Evolutionary conservation across 1,284 basidiomycete genomes (phyloP), one percentile per base, ranked within the genome.

Genomic region (Gymnopus androsaceus): DNA sequence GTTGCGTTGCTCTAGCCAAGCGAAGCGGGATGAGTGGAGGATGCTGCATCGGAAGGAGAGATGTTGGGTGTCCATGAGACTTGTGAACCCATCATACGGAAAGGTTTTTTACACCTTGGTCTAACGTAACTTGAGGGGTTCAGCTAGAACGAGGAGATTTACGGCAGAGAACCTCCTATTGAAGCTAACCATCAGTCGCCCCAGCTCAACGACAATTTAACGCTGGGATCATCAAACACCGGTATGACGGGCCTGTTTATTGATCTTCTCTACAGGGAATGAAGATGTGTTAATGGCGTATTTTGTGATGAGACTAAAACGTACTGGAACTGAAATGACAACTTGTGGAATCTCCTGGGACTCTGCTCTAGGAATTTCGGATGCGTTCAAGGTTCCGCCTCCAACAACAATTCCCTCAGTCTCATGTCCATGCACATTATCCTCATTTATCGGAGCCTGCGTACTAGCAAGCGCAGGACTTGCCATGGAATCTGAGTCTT

Each of bases 191-290:
- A 17, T 50, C 42, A 57, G 21, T 57, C 56, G 4, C 51, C 56
- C 56, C 56, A 57, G 27, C 56, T 57, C 4, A 57, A 25, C 17
- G 56, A 57, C 17, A 57, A 23, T 37, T 57, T 44, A 17, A 53
- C 44, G 42, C 50, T 47, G 12, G 50, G 34, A 30, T 53, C 44
- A 15, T 53, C 51, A 15, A 53, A 44, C 3, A 23, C 23, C 6
- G 48, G 48, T 28, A 50, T 25, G 15, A 21, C 12, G 8, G 48
- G 36, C 38, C 17, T 51, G n/a, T 6, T 21, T 9, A 36, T n/a
- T n/a, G n/a, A n/a, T n/a, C n/a, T n/a, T n/a, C n/a, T n/a, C 8
- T 9, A 45, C 11, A 17, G 17, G 15, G 19, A 19, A 42, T n/a
- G n/a, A n/a, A n/a, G n/a, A n/a, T 15, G 38, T 41, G 15, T 12